Conservation (phyloP, 345 rosid genomes). For the Gossypium herbaceum region DNA sequence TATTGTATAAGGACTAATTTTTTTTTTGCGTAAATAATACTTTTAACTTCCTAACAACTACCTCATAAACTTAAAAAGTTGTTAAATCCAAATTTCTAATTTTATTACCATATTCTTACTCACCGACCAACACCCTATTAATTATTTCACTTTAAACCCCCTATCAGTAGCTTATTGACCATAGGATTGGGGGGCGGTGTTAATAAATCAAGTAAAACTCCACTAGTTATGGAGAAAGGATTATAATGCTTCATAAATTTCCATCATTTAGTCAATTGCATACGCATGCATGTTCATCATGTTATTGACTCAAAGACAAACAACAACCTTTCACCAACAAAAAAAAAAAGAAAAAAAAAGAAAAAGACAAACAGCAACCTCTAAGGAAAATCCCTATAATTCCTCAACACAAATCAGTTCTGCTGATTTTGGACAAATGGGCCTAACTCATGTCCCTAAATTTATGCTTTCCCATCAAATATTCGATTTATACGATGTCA, state of each 20-base stretch:
- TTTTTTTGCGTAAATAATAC: no score
- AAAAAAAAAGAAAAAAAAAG: not conserved
- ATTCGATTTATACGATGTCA: not conserved
- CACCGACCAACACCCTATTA: not conserved
- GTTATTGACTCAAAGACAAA: conserved; percentile 5
- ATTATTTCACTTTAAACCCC: not conserved
- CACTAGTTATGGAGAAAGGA: not conserved
- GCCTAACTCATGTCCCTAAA: not conserved
- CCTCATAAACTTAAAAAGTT: not conserved
- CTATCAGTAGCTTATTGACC: not conserved
- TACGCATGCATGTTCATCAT: not conserved
- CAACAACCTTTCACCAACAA: not conserved
- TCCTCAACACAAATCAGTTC: not conserved
- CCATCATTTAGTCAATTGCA: conserved; percentile 9
- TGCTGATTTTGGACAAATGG: conserved; percentile 6
- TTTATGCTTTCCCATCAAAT: not conserved
- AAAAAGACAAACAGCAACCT: conserved; percentile 3
- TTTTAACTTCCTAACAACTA: not conserved
- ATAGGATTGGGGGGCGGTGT: not conserved
- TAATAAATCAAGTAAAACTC: not conserved
- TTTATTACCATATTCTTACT: not conserved
- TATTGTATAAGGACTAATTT: no score
- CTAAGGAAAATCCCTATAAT: not conserved
- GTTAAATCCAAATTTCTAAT: not conserved
- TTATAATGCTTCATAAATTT: not conserved